Evolutionary conservation across 2,329 filamentous ascomycete genomes (phyloP).

Genomic region (Byssoonygena ceratinophila): DNA sequence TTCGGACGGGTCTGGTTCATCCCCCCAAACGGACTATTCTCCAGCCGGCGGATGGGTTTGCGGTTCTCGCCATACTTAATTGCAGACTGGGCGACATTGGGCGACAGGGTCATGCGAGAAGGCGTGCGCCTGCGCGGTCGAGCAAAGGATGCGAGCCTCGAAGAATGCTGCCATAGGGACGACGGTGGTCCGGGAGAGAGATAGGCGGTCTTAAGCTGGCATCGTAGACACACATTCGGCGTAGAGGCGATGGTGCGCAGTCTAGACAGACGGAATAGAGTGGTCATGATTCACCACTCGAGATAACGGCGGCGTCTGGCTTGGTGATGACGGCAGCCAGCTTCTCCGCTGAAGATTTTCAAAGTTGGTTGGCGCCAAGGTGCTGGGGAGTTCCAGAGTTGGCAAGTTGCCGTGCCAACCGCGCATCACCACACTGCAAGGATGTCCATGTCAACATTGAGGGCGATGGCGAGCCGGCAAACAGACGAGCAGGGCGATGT

Average conservation of each 20-base stretch:
- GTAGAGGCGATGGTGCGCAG: background rate
- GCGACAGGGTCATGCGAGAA: slow-evolving; percentile 31
- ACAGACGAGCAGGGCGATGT: background rate
- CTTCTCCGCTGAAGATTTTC: background rate
- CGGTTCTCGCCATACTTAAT: slow-evolving; percentile 22
- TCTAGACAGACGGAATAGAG: background rate
- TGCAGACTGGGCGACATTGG: slow-evolving; percentile 29
- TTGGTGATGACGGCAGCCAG: background rate
- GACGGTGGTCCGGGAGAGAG: background rate
- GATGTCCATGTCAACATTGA: slow-evolving; percentile 4
- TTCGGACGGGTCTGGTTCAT: slow-evolving; percentile 46
- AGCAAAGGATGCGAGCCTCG: slow-evolving; percentile 6
- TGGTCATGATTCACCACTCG: slow-evolving; percentile 2
- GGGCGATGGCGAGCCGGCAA: background rate
- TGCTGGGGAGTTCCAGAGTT: background rate
- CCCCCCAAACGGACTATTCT: slow-evolving; percentile 47
- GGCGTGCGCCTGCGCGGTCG: slow-evolving; percentile 26
- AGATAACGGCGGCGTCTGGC: background rate
- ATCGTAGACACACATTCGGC: slow-evolving; percentile 24
- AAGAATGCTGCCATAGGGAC: slow-evolving; percentile 25
- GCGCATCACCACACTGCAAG: background rate
- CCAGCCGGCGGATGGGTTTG: slow-evolving; percentile 33
- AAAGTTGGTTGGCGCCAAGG: slow-evolving; percentile 3
- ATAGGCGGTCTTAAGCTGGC: slow-evolving; percentile 24
- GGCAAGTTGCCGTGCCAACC: background rate